Evolutionary conservation across 768 basidiomycete species (phyloP), one percentile per base, ranked within the genome.

Genomic region (Clavaria fumosa): DNA sequence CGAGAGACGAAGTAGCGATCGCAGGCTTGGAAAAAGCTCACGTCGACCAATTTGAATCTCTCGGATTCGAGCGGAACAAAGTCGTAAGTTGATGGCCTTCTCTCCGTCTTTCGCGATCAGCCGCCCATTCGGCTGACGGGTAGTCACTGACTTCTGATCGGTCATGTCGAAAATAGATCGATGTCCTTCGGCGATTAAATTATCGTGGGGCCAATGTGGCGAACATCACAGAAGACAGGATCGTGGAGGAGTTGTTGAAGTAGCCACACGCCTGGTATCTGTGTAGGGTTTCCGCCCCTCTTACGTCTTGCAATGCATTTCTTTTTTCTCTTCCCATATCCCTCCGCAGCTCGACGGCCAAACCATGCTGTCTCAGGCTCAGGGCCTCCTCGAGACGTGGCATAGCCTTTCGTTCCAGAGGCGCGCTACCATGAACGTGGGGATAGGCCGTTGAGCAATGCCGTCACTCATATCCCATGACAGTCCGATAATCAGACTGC

Each of bases 181-280:
- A 89, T 51, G 81, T 78, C n/a, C 67, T 93, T 43, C 71, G 80
- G 46, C 67, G 84, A 49, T 53, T 91, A 52, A 91, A 93, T 55
- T 93, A 93, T 59, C 75, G 88, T 19, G 70, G 89, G 18, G 61
- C 72, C 12, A 90, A 89, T 52, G 75, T 80, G 32, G 65, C 75
- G 10, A 77, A 80, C 56, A 81, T 86, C 54, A 57, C 71, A 28
- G 84, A 88, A 49, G 86, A 90, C 51, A 70, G 76, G 53, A 65
- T 90, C 28, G 78, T 91, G 18, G 83, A 90, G 57, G 84, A 88
- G 59, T 64, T 90, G 44, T 61, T 91, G 59, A 82, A 80, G 52
- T 63, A 52, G 55, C 40, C 38, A 35, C 15, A 23, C 23, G 17
- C 39, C 15, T 24, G 19, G 26, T 19, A 14, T 20, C 19, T 27